Conservation (phyloP, 352 stramenopile species). For the Pythium rishiriense region DNA sequence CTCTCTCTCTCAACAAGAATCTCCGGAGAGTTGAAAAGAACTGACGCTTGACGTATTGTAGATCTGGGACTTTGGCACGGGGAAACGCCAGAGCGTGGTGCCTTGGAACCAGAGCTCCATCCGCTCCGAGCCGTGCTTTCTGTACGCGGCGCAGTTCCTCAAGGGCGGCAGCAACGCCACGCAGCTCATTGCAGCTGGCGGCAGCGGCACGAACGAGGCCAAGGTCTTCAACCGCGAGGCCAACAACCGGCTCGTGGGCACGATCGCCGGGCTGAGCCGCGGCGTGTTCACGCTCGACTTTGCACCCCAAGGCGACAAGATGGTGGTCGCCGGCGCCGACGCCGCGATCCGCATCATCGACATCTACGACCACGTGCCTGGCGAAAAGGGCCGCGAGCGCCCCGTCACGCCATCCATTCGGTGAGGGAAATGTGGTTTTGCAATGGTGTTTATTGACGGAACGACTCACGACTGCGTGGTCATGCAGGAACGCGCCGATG, state of each 20-base stretch:
- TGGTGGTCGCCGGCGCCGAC: conserved; percentile 85
- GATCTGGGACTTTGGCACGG: conserved; percentile 89
- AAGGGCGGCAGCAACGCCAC: conserved; percentile 47
- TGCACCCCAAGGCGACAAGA: conserved; percentile 64
- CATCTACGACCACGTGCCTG: conserved; percentile 75
- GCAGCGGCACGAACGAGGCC: conserved; percentile 89
- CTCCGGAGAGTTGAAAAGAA: background rate
- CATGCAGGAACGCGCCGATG: conserved; percentile 50
- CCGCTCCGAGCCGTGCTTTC: conserved; percentile 75
- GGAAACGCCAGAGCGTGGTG: conserved; percentile 72
- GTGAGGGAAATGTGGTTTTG: conserved; percentile 1
- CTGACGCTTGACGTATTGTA: background rate
- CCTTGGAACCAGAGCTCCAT: conserved; percentile 87
- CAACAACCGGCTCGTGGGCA: conserved; percentile 63
- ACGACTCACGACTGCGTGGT: too few relatives aligned
- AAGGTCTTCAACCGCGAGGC: conserved; percentile 87
- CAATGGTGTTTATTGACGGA: background rate
- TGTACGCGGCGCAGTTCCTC: conserved; percentile 90
- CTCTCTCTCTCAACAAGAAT: too few relatives aligned
- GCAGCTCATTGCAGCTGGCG: conserved; percentile 81
- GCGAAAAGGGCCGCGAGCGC: conserved; percentile 68
- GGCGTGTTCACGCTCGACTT: conserved; percentile 90
- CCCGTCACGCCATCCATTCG: conserved; percentile 68
- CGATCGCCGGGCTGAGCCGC: conserved; percentile 75
- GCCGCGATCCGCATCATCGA: conserved; percentile 90